phyloP scores from a whole-genome alignment of 2,329 filamentous ascomycete species.

The Fonsecaea monophora region DNA sequence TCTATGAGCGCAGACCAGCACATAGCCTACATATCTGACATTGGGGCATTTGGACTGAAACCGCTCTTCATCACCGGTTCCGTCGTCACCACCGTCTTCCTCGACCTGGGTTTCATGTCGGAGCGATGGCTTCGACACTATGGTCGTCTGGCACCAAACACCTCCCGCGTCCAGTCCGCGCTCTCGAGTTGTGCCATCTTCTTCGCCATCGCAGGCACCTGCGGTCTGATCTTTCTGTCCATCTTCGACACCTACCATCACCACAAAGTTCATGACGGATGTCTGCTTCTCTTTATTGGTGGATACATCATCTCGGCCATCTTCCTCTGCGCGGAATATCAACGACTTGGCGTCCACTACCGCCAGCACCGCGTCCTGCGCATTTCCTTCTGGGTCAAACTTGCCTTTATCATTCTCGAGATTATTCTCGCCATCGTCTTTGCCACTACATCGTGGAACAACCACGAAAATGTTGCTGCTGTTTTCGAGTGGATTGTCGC shows the following conservation, averaged over 20 bases:
- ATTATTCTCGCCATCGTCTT: constrained; percentile 72
- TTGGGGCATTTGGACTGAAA: constrained; percentile 64
- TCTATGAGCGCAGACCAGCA: constrained; percentile 60
- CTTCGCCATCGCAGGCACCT: constrained; percentile 72
- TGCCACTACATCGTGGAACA: constrained; percentile 53
- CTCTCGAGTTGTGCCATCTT: constrained; percentile 52
- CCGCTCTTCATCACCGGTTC: constrained; percentile 69
- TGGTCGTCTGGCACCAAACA: constrained; percentile 79
- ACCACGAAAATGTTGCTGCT: constrained; percentile 70
- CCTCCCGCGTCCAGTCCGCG: constrained; percentile 47
- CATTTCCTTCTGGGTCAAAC: constrained; percentile 85
- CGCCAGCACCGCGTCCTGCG: constrained; percentile 73
- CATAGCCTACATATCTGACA: constrained; percentile 64
- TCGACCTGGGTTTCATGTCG: constrained; percentile 79
- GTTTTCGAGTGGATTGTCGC: constrained; percentile 72
- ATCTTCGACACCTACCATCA: constrained; percentile 84
- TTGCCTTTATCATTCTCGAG: constrained; percentile 82
- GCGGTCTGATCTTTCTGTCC: constrained; percentile 79
- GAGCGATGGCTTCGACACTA: constrained; percentile 86
- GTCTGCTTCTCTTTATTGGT: constrained; percentile 80
- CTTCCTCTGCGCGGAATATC: constrained; percentile 87
- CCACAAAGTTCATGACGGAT: constrained; percentile 71
- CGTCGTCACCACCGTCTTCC: constrained; percentile 72
- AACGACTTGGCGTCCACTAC: constrained; percentile 80
- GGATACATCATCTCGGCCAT: constrained; percentile 87